Evolutionary conservation across 345 rosid genomes (phyloP).

Genomic region (Populus simonii): DNA sequence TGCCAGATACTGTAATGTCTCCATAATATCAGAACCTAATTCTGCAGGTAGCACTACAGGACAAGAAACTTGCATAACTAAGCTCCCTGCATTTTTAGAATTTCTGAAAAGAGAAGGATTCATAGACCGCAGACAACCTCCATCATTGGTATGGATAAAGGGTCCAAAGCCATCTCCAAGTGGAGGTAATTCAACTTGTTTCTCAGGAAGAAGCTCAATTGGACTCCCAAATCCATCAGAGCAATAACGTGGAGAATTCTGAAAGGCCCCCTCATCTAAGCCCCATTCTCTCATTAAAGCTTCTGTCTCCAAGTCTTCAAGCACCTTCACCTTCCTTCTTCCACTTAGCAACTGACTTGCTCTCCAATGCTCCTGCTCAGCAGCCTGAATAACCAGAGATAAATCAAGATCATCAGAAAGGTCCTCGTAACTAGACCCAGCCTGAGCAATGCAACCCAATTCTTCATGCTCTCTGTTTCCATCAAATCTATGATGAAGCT

Average conservation of each 20-base stretch:
- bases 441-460: slow-evolving; percentile 12
- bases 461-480: slow-evolving; percentile 24
- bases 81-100: slow-evolving; percentile 43
- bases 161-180: slow-evolving; percentile 52
- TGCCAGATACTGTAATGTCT: slow-evolving; percentile 45
- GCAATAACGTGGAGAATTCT: slow-evolving; percentile 33
- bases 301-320: slow-evolving; percentile 74
- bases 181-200: slow-evolving; percentile 35
- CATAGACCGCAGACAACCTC: slow-evolving; percentile 58
- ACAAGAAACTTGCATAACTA: slow-evolving; percentile 60
- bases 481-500: slow-evolving; percentile 39
- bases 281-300: slow-evolving; percentile 59
- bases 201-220: slow-evolving; percentile 44
- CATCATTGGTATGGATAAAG: slow-evolving; percentile 40
- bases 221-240: slow-evolving; percentile 91
- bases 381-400: slow-evolving; percentile 32
- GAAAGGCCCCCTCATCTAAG: slow-evolving; percentile 50
- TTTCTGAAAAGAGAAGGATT: slow-evolving; percentile 45
- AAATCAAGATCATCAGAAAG: slow-evolving; percentile 36
- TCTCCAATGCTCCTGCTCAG: slow-evolving; percentile 37
- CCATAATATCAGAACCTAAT: slow-evolving; percentile 56
- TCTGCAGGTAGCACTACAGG: slow-evolving; percentile 53
- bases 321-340: slow-evolving; percentile 50
- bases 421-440: slow-evolving; percentile 22
- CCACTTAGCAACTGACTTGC: slow-evolving; percentile 30